Evolutionary conservation across 768 basidiomycete genomes (phyloP).

Genomic region (Holtermanniella nyarrowii): DNA sequence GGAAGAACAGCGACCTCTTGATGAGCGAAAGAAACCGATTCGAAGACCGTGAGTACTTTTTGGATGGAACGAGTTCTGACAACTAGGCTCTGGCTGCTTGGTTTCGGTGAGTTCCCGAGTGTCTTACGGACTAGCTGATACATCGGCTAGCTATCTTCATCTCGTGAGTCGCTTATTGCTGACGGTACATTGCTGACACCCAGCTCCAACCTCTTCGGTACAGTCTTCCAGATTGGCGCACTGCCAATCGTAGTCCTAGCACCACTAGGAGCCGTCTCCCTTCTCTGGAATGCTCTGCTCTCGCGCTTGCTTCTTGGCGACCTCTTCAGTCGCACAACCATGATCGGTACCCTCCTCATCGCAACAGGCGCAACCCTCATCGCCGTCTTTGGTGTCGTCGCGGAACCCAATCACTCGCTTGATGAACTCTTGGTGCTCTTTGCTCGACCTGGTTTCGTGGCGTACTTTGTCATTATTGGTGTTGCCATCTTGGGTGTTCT

Average conservation of each 20-base stretch:
- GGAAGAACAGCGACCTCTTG: slow-evolving; percentile 61
- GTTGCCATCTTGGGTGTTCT: slow-evolving; percentile 54
- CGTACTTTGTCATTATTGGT: slow-evolving; percentile 67
- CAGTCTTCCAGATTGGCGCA: slow-evolving; percentile 82
- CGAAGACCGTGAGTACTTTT: slow-evolving; percentile 61
- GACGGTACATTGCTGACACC: slow-evolving; percentile 48
- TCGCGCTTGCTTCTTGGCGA: slow-evolving; percentile 75
- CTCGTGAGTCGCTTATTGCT: slow-evolving; percentile 4
- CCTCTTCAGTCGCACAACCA: slow-evolving; percentile 70
- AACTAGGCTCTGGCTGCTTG: slow-evolving; percentile 71
- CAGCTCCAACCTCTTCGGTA: slow-evolving; percentile 75
- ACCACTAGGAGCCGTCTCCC: slow-evolving; percentile 82
- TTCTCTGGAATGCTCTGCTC: slow-evolving; percentile 91
- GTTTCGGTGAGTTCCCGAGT: slow-evolving; percentile 50
- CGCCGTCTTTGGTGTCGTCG: slow-evolving; percentile 82
- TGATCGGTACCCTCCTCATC: slow-evolving; percentile 77
- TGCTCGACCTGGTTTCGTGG: slow-evolving; percentile 62
- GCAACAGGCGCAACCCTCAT: slow-evolving; percentile 81
- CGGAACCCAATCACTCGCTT: slow-evolving; percentile 72
- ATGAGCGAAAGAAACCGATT: slow-evolving; percentile 58
- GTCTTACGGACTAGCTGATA: neutral
- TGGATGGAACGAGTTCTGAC: neutral
- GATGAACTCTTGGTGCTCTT: slow-evolving; percentile 74
- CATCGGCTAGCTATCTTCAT: slow-evolving; percentile 19
- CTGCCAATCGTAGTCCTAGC: slow-evolving; percentile 91